Conservation (phyloP, 2,329 filamentous ascomycete species). For the Exutisphaerella laricina region DNA sequence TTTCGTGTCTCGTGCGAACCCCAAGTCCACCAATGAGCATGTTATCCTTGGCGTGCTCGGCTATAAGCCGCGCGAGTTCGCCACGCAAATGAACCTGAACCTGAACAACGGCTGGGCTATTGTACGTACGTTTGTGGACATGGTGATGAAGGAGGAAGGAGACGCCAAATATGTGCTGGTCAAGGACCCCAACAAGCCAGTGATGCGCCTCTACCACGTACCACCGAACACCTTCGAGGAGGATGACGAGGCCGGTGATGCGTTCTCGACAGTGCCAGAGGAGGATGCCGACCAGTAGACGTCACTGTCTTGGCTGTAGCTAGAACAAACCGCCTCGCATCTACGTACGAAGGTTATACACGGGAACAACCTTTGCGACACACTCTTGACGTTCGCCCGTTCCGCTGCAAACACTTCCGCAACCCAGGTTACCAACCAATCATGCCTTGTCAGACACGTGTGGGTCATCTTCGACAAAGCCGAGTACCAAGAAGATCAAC, state of each 20-base stretch:
- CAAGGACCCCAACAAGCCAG: slow-evolving; percentile 94
- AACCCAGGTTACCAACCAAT: too few relatives aligned
- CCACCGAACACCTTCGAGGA: slow-evolving; percentile 86
- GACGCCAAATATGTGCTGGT: slow-evolving; percentile 70
- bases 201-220: slow-evolving; percentile 88
- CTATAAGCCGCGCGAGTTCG: slow-evolving; percentile 98
- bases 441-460: too few relatives aligned
- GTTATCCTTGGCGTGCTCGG: slow-evolving; percentile 91
- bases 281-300: slow-evolving; percentile 1
- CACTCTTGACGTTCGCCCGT: too few relatives aligned
- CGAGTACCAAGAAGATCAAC: too few relatives aligned
- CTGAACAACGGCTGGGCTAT: slow-evolving; percentile 98
- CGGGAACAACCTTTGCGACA: too few relatives aligned
- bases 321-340: too few relatives aligned
- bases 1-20: slow-evolving; percentile 91
- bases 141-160: slow-evolving; percentile 69
- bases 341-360: too few relatives aligned
- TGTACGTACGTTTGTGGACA: slow-evolving; percentile 94
- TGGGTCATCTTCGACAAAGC: too few relatives aligned
- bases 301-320: too few relatives aligned
- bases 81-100: slow-evolving; percentile 95
- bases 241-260: slow-evolving; percentile 59
- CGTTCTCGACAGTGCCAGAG: slow-evolving; percentile 1
- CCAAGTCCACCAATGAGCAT: slow-evolving; percentile 87
- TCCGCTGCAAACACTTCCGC: too few relatives aligned